Base-by-base conservation (phyloP, 139 green algal genomes). In the Coccomyxa sp. region DNA sequence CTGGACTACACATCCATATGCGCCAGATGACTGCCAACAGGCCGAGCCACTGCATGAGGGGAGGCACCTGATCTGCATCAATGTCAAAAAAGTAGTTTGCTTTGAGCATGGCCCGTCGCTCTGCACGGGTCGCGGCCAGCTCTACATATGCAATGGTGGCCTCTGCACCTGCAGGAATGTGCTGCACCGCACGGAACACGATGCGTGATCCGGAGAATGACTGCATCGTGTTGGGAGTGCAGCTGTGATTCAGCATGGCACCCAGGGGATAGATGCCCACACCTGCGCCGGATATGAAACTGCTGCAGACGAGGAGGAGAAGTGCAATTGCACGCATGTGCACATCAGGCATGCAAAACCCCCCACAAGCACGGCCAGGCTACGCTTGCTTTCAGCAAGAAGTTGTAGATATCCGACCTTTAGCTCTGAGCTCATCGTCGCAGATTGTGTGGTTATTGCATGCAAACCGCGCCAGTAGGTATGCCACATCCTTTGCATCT, bases 61-160 rank as follows among this genome's bases (percentile, higher is more conserved):
- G 38, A 51, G 38, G 38, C 16, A 71, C 28, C 77, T 21, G 77
- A 68, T 15, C 13, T 25, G 45, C 51, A 71, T 57, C 82, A 18
- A 93, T 90, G 87, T 97, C 90, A 79, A 95, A 97, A 71, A 86
- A 84, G 88, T 97, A 95, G 66, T 90, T 79, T 10, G 81, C 31
- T 15, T 86, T 63, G 30, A 97, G 90, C 51, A 82, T 76, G n/a
- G 90, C 82, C 0, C 89, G 76, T 0, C 89, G 86, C 85, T 96
- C 91, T 60, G 90, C 88, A 10, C 85, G 80, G 7, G 92, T 92
- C 28, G 91, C 90, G 18, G 87, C 89, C 67, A 96, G 84, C 82
- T 97, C 94, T 0, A 93, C 79, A 82, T 97, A 97, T 25, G 81
- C 77, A 59, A 96, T 96, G 13, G 89, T 94, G n/a, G 95, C 74